Evolutionary conservation across 192 early-diverging fungal species (phyloP), one percentile per base, ranked within the genome.

Genomic region (Dissophora ornata): DNA sequence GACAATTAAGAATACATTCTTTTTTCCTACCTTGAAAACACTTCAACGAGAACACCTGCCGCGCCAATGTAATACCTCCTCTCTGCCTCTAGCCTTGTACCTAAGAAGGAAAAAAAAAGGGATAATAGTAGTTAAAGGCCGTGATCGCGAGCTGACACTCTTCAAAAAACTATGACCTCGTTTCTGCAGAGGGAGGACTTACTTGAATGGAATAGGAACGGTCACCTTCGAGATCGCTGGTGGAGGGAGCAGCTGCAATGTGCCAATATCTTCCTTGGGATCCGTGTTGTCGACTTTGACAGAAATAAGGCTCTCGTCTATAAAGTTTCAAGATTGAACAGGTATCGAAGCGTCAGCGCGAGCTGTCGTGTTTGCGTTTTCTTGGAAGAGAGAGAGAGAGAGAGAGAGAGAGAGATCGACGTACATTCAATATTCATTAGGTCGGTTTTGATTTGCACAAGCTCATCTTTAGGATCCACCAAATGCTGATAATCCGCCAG

Each of bases 401-500:
- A n/a, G n/a, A n/a, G n/a, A n/a, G n/a, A n/a, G n/a, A n/a, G n/a
- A n/a, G n/a, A n/a, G n/a, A 32, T 2, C 15, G 32, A n/a, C 69
- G 28, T 67, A 77, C 73, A 77, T 12, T 77, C 48, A 12, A 77
- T 57, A 36, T 77, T 62, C 26, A 38, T 29, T 0, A 77, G 45
- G 29, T 77, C 73, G 15, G 51, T 44, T 24, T 77, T 77, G 49
- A 77, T 42, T n/a, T 57, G 42, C 22, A 54, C 40, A 26, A 77
- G 33, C 40, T 57, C 56, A 16, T 77, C 73, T 28, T 38, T 67
- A 9, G 73, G 73, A 34, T 77, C 73, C 6, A 77, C 65, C 13
- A 77, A 61, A 33, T 62, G 58, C 52, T 77, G 73, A 29, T 62
- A 77, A 18, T 77, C 73, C 1, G 73, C 73, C 1, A 77, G 47